These are phyloP conservation scores for Triticum timopheevii DNA, from an alignment of 176 grass and related monocot genomes.

Conservation along the genomic window DNA sequence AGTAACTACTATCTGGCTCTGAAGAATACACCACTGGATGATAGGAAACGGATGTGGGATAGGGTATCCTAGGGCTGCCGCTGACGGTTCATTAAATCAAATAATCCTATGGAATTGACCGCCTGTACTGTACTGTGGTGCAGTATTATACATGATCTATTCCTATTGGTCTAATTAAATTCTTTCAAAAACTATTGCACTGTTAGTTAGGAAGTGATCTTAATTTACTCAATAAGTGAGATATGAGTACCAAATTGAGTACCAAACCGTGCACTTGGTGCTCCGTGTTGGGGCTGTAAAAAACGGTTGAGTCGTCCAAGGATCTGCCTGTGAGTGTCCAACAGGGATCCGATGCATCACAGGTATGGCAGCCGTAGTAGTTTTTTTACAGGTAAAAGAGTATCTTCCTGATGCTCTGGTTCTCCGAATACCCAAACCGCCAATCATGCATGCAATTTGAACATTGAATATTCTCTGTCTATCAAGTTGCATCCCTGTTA, in stretches of 20 bases:
- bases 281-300: not conserved
- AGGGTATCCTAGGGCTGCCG: conserved; percentile 30
- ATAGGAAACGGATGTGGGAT: not conserved
- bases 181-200: not conserved
- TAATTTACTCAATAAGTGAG: conserved; percentile 25
- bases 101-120: not conserved
- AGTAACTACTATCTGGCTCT: too few relatives aligned
- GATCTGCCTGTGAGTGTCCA: conserved; percentile 4
- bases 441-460: not conserved
- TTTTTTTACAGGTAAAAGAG: not conserved
- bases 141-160: not conserved
- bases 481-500: conserved; percentile 34
- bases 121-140: not conserved
- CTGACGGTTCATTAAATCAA: conserved; percentile 23
- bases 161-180: not conserved
- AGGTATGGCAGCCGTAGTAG: not conserved
- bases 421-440: conserved; percentile 18
- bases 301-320: conserved; percentile 5
- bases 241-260: too few relatives aligned
- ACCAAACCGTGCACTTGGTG: conserved; percentile 19
- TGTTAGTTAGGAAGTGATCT: not conserved
- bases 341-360: not conserved
- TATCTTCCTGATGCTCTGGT: not conserved
- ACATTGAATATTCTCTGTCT: conserved; percentile 40
- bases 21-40: too few relatives aligned